Evolutionary conservation across 106 monocot genomes (phyloP), one percentile per base, ranked within the genome.

Genomic region (Dioscorea alata): DNA sequence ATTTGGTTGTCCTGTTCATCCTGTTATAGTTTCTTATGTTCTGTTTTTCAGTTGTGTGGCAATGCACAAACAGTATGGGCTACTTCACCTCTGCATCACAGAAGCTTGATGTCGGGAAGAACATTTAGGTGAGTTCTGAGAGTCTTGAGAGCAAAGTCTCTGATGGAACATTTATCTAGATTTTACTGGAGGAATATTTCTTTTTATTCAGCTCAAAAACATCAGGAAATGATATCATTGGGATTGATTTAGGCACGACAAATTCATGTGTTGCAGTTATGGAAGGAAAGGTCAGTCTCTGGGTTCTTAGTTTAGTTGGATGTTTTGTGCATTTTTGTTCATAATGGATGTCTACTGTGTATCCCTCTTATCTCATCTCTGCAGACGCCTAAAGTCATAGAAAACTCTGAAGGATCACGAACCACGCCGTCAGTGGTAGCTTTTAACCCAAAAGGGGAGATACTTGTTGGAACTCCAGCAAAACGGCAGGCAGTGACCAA

Each of bases 401-500:
- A 93, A 67, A 93, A 93, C 51, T 71, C 86, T 69, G 93, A 89
- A 76, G 93, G 93, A 25, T 70, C 83, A 15, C 64, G 93, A 20
- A 93, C 89, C 12, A 89, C 93, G 6, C 93, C 88, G 4, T 92
- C 92, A 5, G 92, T 92, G 17, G 81, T 88, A 61, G 92, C 88
- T 25, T 86, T 92, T 49, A 89, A 76, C 68, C 77, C 85, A 28
- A 93, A 93, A 62, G 89, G 89, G 2, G 93, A 93, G 65, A 70
- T 89, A 13, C 88, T 93, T 65, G 86, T 93, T 21, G 89, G 93
- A 51, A 93, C 89, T 25, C 93, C 93, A 19, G 93, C 93, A 8
- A 93, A 93, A 75, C 83, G 89, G 6, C 93, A 93, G 49, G 93
- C 89, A 18, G 92, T 92, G 50, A 93, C 92, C 63, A 93, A 93